These are phyloP conservation scores for Pisolithus tinctorius DNA, from an alignment of 768 basidiomycete species.

Conservation along the genomic window DNA sequence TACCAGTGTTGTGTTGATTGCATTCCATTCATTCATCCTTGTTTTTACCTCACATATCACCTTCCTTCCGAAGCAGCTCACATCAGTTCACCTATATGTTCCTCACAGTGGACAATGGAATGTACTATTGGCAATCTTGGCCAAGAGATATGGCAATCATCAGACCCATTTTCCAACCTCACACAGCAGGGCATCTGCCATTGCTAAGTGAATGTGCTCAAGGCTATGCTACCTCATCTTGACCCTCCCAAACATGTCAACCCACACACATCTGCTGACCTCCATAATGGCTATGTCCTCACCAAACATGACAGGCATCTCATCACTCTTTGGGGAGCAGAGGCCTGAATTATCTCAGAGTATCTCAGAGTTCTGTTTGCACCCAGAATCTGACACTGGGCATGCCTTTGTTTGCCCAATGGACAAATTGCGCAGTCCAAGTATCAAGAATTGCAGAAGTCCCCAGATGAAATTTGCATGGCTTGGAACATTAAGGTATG, in stretches of 20 bases:
- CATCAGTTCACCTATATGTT: slow-evolving; percentile 14
- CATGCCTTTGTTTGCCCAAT: not conserved
- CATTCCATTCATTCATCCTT: slow-evolving; percentile 22
- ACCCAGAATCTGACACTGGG: not conserved
- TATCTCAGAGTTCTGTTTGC: not conserved
- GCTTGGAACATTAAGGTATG: not conserved
- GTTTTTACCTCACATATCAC: slow-evolving; percentile 23
- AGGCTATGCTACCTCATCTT: slow-evolving; percentile 8
- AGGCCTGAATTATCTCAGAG: not conserved
- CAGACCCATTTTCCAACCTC: slow-evolving; percentile 22
- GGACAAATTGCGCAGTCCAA: not conserved
- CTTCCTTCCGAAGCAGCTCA: not conserved
- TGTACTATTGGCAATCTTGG: slow-evolving; percentile 20
- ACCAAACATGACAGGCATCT: not conserved
- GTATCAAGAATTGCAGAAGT: not conserved
- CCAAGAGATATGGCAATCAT: slow-evolving; percentile 17
- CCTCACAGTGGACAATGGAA: slow-evolving; percentile 26
- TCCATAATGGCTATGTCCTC: not conserved
- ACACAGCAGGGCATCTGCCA: slow-evolving; percentile 16
- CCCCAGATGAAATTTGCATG: not conserved
- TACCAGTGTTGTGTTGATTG: slow-evolving; percentile 13
- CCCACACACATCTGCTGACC: not conserved
- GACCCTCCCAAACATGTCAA: not conserved
- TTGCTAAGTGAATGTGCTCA: slow-evolving; percentile 15
- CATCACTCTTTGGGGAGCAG: not conserved